Evolutionary conservation across 1,284 basidiomycete species (phyloP).

Genomic region (Ustanciosporium gigantosporum): DNA sequence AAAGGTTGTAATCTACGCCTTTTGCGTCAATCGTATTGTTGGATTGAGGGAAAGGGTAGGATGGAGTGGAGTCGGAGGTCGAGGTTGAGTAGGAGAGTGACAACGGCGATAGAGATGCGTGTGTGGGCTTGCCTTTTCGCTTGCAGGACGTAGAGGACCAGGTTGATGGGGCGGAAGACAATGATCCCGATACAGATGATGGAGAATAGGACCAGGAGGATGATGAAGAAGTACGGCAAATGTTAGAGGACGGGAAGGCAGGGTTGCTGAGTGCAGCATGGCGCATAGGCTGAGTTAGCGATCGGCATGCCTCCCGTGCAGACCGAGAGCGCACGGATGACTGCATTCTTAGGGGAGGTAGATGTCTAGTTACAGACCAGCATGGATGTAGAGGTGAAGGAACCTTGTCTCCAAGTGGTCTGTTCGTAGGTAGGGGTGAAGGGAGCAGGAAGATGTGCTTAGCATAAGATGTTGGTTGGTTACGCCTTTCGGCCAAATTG

Average conservation of each 20-base stretch:
- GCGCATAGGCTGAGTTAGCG: background rate
- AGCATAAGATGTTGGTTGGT: too few relatives aligned
- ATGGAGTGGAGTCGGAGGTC: conserved; percentile 19
- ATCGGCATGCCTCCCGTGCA: background rate
- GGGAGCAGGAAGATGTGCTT: too few relatives aligned
- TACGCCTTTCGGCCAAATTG: too few relatives aligned
- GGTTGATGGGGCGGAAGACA: conserved; percentile 2
- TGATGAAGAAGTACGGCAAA: too few relatives aligned
- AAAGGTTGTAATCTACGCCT: conserved; percentile 50
- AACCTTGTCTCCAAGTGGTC: too few relatives aligned
- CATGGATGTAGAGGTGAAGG: too few relatives aligned
- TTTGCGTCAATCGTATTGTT: conserved; percentile 48
- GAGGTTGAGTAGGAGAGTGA: conserved; percentile 11
- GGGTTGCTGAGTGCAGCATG: too few relatives aligned
- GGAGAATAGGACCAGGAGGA: background rate
- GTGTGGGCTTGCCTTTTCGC: conserved; percentile 1
- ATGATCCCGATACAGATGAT: background rate
- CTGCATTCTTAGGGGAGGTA: background rate
- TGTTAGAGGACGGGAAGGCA: too few relatives aligned
- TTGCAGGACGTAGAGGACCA: background rate
- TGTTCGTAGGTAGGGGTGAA: too few relatives aligned
- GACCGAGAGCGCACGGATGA: background rate
- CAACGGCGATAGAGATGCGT: background rate
- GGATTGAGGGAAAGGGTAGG: conserved; percentile 26
- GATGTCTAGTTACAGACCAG: too few relatives aligned